Base-by-base conservation (phyloP, 164 flowering plant species). In the Euptelea pleiosperma region DNA sequence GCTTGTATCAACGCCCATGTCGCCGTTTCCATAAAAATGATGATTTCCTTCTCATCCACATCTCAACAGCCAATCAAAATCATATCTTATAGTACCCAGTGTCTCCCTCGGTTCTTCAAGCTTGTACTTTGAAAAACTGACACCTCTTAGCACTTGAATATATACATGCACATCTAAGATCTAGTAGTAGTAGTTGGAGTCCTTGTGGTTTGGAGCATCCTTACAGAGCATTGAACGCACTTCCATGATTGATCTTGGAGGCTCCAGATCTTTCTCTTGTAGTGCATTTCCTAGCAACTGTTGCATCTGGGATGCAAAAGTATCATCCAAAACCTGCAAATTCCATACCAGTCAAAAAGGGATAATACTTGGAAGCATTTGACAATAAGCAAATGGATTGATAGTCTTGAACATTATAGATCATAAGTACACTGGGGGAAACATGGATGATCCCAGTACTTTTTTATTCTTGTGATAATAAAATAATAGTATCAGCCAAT, bases 241-340 rank as follows among this genome's bases (percentile, higher is more conserved):
- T 65, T 91, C 96, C 82, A 79, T 74, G 42, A 88, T 72, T 0
- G 94, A 84, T 64, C 89, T 72, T 0, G 98, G 98, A 0, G 89
- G 87, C 70, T 86, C 98, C 26, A 88, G 44, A 62, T 91, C 98
- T 64, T 91, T 88, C 55, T 79, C 88, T 62, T 64, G 87, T 8
- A 91, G 60, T 3, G 84, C 65, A 65, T 91, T 83, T 15, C 98
- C 96, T 8, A 86, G 77, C 16, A 88, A 73, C 70, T 82, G 89
- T 64, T 91, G 98, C 88, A 88, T 76, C 69, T 91, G 91, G n/a
- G 94, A 86, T 41, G 89, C 90, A 69, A 88, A 86, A 0, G 79
- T 77, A 64, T 88, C 94, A 64, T 88, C 94, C 69, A 91, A 58
- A 36, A 88, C 65, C 98, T 91, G 82, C 75, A 76, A 28, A 26